Evolutionary conservation across 345 rosid species (phyloP), one percentile per base, ranked within the genome.

Genomic region (Capsella bursapastoris): DNA sequence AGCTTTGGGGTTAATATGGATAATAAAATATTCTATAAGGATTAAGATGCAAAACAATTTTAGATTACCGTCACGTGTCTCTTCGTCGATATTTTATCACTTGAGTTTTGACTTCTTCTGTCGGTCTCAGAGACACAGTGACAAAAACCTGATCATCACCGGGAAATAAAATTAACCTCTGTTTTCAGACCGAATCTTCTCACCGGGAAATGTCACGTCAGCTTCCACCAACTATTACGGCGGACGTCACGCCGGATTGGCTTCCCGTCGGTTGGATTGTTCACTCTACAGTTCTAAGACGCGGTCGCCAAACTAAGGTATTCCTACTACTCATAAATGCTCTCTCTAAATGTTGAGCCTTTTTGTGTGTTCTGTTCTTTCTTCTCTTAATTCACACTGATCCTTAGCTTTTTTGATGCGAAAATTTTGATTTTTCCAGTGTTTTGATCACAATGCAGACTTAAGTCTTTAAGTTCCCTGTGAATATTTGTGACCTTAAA

Each of bases 221-320:
- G 70, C 74, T 78, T 66, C 81, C 78, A 15, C 60, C 53, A 14
- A 61, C 55, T 4, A 76, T 82, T 58, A 67, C 69, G 75, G 68
- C 76, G 15, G 55, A 64, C 8, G n/a, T 7, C 11, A 77, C 80
- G 11, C 70, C 80, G 72, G 87, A 84, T 45, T 80, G 62, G 82
- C 88, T 86, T 56, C 93, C 90, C 45, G 31, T 74, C 47, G 87
- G 88, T 8, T 88, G 93, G 90, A 51, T 71, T 41, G 47, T 25
- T 22, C 76, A 82, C n/a, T 80, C 79, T 32, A 81, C 70, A 44
- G 77, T 51, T 49, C 79, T 71, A 22, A 85, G 77, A 68, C 77
- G 84, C 11, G 89, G 90, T 57, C 84, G 88, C 57, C 70, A 76
- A 80, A 71, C 78, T 60, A 81, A 55, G 80, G 93, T 88, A 73